Base-by-base conservation (phyloP, 768 basidiomycete species). In the Inosperma sp. region DNA sequence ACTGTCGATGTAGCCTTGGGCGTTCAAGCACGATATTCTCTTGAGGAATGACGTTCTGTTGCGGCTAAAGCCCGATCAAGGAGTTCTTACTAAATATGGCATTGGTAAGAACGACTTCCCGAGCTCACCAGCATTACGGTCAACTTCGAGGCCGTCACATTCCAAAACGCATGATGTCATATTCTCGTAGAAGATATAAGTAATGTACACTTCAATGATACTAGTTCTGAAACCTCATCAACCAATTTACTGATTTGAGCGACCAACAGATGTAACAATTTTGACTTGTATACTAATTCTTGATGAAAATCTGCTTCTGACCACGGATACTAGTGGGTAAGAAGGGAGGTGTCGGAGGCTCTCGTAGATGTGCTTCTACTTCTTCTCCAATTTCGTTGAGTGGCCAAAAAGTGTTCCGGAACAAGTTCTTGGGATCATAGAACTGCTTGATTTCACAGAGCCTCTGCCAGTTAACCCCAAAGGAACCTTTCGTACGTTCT, bases 391-490 rank as follows among this genome's bases (percentile, higher is more conserved):
- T 64, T 22, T 74, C 73, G 60, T 84, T 72, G 51, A 88, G 62
- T 16, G 91, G 91, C 88, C 92, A 94, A 61, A 92, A 81, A 10
- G 81, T 78, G 60, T 91, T 85, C 52, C 68, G 75, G 72, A 93
- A 91, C 35, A 94, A 54, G 52, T 84, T 83, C 34, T 69, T 66
- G 0, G 92, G 91, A 62, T 95, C 93, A 59, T 91, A 88, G 42
- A 71, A 68, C 54, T 74, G 69, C 71, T 94, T 95, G 63, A 93
- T 73, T 55, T 79, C 78, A 29, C 73, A 70, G 2, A 94, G 74
- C 27, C 85, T 80, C 0, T 70, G 62, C 83, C 88, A 93, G 62
- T 87, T 89, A 43, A 77, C 73, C 3, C 89, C 89, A 62, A 79
- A 90, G 60, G 80, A 87, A 2, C 76, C 74, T 57, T 79, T 81